These are phyloP conservation scores for Linderniella brevidens DNA, from an alignment of 257 asterid genomes.

Conservation along the genomic window DNA sequence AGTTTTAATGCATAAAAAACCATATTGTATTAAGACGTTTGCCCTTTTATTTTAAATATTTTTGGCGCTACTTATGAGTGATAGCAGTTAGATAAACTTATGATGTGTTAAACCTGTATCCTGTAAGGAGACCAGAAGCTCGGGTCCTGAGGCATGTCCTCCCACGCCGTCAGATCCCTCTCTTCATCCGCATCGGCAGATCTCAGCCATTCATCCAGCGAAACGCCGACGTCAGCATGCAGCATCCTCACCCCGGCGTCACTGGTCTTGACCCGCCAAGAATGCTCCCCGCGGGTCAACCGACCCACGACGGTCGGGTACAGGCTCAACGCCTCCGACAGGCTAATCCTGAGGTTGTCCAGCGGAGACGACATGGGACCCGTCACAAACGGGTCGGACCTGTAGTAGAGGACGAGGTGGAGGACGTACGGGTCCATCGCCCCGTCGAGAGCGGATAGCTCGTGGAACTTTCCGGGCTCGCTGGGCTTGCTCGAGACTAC, in stretches of 20 bases:
- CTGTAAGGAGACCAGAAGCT: slow-evolving; percentile 52
- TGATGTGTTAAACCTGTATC: slow-evolving; percentile 26
- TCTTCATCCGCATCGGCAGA: slow-evolving; percentile 34
- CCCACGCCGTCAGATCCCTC: slow-evolving; percentile 49
- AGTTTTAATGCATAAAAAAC: too few relatives aligned
- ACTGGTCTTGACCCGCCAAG: slow-evolving; percentile 39
- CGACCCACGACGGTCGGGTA: slow-evolving; percentile 51
- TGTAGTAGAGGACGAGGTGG: slow-evolving; percentile 33
- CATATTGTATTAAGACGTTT: too few relatives aligned
- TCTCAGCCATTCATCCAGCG: slow-evolving; percentile 52
- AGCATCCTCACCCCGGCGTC: slow-evolving; percentile 59
- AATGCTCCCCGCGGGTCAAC: slow-evolving; percentile 33
- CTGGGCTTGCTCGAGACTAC: slow-evolving; percentile 31
- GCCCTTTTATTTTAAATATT: too few relatives aligned
- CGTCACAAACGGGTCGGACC: slow-evolving; percentile 25
- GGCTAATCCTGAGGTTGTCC: slow-evolving; percentile 25
- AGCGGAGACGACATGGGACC: slow-evolving; percentile 21
- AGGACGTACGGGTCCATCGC: slow-evolving; percentile 27
- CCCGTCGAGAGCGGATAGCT: slow-evolving; percentile 21
- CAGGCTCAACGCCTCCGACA: slow-evolving; percentile 22
- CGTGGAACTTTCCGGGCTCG: slow-evolving; percentile 22
- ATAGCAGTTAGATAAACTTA: neutral
- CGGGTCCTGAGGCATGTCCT: slow-evolving; percentile 38
- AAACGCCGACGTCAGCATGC: slow-evolving; percentile 22
- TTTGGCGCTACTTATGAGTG: too few relatives aligned